These are phyloP conservation scores for Apiosordaria backusii DNA, from an alignment of 495 filamentous ascomycete species.

Conservation along the genomic window DNA sequence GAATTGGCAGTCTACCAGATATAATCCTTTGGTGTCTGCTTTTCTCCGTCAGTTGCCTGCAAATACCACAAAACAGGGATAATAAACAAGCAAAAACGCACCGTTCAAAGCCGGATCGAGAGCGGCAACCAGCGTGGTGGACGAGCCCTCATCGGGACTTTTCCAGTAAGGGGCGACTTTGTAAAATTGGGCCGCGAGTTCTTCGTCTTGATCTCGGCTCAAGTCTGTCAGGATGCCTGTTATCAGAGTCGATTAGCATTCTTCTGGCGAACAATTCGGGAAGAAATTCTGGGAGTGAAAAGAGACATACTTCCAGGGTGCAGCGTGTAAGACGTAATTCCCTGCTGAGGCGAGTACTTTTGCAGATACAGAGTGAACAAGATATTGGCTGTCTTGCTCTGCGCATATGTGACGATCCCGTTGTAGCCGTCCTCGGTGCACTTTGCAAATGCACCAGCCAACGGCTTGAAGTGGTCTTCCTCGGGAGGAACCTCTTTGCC, in stretches of 20 bases:
- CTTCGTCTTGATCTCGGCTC: conserved; percentile 39
- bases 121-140: conserved; percentile 56
- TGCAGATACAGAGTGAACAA: conserved; percentile 52
- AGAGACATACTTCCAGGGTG: conserved; percentile 48
- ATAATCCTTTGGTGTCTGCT: conserved; percentile 40
- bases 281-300: not conserved
- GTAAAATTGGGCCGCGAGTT: conserved; percentile 37
- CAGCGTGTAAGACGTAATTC: conserved; percentile 41
- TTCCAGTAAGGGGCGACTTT: conserved; percentile 47
- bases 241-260: not conserved
- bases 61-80: not conserved
- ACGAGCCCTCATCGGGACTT: conserved; percentile 49
- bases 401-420: conserved; percentile 51
- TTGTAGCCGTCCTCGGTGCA: conserved; percentile 50
- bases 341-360: conserved; percentile 29
- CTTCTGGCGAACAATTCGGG: not conserved
- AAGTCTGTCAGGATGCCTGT: conserved; percentile 39
- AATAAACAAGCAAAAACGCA: conserved; percentile 23
- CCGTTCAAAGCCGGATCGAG: conserved; percentile 51
- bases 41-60: not conserved
- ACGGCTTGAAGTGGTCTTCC: conserved; percentile 32
- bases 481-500: conserved; percentile 37
- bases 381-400: conserved; percentile 62
- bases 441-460: conserved; percentile 34
- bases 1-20: conserved; percentile 43